Conservation (phyloP, 257 asterid genomes). For the Coffea eugenioides region DNA sequence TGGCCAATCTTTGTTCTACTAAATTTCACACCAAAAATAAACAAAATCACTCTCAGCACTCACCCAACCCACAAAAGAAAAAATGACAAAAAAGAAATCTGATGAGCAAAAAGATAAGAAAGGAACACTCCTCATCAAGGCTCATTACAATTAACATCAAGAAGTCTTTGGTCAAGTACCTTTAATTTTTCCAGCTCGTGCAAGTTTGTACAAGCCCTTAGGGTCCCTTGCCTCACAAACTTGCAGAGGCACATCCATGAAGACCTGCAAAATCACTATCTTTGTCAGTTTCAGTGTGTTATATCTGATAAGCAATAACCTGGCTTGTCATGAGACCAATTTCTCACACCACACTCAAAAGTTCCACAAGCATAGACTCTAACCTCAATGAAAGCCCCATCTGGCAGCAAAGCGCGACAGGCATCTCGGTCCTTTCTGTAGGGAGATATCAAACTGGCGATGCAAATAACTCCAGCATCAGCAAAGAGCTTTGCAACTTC, state of each 20-base stretch:
- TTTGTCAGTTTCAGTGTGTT: slow-evolving; percentile 6
- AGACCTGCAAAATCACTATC: slow-evolving; percentile 55
- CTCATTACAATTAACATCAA: slow-evolving; percentile 13
- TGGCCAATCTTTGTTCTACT: neutral
- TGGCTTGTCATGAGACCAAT: neutral
- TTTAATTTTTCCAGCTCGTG: slow-evolving; percentile 94
- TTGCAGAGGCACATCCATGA: slow-evolving; percentile 85
- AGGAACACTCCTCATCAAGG: slow-evolving; percentile 1
- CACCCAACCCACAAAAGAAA: neutral
- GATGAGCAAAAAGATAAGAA: neutral
- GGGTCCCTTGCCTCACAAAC: slow-evolving; percentile 97
- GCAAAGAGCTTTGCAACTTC: slow-evolving; percentile 98
- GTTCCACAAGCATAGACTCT: slow-evolving; percentile 2
- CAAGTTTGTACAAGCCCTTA: slow-evolving; percentile 95
- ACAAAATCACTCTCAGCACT: neutral
- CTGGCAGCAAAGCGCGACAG: slow-evolving; percentile 75
- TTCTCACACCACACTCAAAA: neutral
- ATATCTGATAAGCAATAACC: neutral
- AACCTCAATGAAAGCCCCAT: slow-evolving; percentile 95
- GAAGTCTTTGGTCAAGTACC: slow-evolving; percentile 41
- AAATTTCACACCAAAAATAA: neutral
- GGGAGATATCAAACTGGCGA: slow-evolving; percentile 97
- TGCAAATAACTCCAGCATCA: slow-evolving; percentile 95
- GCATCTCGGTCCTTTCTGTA: slow-evolving; percentile 92
- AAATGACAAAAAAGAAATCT: neutral